These are phyloP conservation scores for Oryza coarctata DNA, from an alignment of 176 grass and related monocot species.

Conservation along the genomic window DNA sequence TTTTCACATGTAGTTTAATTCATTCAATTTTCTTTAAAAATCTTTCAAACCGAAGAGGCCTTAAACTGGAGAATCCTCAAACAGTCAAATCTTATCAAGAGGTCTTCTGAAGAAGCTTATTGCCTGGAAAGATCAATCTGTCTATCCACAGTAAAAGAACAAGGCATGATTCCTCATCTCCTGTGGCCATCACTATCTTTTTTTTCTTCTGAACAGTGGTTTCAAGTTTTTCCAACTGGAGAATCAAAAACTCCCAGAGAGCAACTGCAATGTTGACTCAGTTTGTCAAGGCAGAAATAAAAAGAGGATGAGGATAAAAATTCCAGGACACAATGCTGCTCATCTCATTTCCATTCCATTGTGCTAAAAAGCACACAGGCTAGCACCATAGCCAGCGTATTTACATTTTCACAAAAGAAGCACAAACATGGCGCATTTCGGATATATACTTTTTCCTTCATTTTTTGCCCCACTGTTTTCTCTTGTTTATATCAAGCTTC, in stretches of 20 bases:
- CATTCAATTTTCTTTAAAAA: too few species aligned
- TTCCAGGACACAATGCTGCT: conserved; percentile 43
- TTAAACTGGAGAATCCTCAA: conserved; percentile 8
- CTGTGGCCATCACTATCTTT: conserved; percentile 9
- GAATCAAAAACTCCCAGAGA: conserved; percentile 32
- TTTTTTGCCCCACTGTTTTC: conserved; percentile 40
- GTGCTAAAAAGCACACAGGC: conserved; percentile 46
- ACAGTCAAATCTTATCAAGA: conserved; percentile 28
- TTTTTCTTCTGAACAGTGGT: neutral
- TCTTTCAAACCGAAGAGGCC: too few species aligned
- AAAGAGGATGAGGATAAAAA: conserved; percentile 14
- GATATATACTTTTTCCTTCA: neutral
- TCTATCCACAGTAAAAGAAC: conserved; percentile 13
- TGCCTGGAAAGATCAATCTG: neutral
- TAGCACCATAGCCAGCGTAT: conserved; percentile 38
- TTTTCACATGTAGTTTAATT: too few species aligned
- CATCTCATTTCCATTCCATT: conserved; percentile 45
- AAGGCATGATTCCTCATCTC: neutral
- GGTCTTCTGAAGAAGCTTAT: neutral
- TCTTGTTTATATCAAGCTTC: conserved; percentile 48
- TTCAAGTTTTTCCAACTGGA: conserved; percentile 30
- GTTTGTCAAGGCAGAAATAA: conserved; percentile 8
- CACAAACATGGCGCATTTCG: conserved; percentile 24
- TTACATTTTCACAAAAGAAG: conserved; percentile 52
- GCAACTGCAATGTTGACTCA: conserved; percentile 39